Evolutionary conservation across 805 yeast genomes (phyloP).

Genomic region (Ogataea saltuana): DNA sequence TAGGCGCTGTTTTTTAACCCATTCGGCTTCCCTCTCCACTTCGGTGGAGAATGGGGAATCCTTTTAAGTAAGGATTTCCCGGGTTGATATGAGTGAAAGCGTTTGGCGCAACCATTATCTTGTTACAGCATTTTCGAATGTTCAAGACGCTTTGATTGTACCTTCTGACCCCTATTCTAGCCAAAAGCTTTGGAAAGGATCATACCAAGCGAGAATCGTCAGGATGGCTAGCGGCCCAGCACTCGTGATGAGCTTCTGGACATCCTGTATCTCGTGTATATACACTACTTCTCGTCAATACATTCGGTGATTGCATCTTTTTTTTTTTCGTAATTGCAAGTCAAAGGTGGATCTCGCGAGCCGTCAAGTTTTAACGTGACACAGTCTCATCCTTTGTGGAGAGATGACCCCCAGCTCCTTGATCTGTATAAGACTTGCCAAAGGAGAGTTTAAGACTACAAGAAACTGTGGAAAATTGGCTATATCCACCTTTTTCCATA

Average conservation of each 20-base stretch:
- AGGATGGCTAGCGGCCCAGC: not conserved
- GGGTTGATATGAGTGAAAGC: conserved; percentile 37
- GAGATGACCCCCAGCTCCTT: conserved; percentile 15
- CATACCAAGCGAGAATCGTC: conserved; percentile 2
- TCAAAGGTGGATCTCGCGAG: conserved; percentile 26
- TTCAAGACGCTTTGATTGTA: conserved; percentile 33
- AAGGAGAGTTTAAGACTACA: conserved; percentile 13
- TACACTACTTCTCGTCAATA: conserved; percentile 8
- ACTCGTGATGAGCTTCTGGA: not conserved
- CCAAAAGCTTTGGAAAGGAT: conserved; percentile 8
- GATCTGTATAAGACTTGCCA: conserved; percentile 31
- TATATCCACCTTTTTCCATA: conserved; percentile 6
- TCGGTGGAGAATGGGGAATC: conserved; percentile 14
- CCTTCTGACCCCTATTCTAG: conserved; percentile 33
- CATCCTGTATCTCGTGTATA: conserved; percentile 2
- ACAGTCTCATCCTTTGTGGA: conserved; percentile 6
- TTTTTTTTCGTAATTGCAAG: conserved; percentile 17
- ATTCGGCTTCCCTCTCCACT: conserved; percentile 34
- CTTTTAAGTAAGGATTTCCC: conserved; percentile 19
- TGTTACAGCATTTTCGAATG: conserved; percentile 32
- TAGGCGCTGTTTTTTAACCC: conserved; percentile 48
- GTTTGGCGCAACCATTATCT: conserved; percentile 37
- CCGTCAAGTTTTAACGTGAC: conserved; percentile 4
- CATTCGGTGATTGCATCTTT: not conserved
- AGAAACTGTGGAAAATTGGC: conserved; percentile 19